Evolutionary conservation across 208 protist genomes (phyloP).

Genomic region (Trypanosoma congolense): DNA sequence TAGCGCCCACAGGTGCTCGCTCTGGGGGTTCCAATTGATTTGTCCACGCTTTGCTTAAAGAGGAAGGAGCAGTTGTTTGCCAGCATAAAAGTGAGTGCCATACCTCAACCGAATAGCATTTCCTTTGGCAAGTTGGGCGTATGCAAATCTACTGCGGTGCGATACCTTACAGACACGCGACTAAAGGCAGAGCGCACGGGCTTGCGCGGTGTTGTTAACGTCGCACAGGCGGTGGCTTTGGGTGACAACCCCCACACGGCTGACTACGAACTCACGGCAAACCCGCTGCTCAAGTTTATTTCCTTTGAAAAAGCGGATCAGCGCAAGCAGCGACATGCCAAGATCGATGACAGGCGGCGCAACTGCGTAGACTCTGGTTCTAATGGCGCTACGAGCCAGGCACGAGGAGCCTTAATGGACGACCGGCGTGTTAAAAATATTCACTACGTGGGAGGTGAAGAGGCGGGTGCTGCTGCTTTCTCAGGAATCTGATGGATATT

Average conservation of each 20-base stretch:
- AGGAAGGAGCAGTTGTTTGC: constrained; percentile 33
- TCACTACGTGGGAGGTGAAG: constrained; percentile 67
- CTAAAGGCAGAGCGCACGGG: constrained; percentile 5
- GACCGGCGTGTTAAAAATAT: constrained; percentile 64
- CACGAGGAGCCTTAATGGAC: constrained; percentile 74
- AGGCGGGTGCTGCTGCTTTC: constrained; percentile 65
- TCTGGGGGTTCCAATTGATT: constrained; percentile 61
- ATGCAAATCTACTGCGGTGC: constrained; percentile 80
- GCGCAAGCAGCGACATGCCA: constrained; percentile 52
- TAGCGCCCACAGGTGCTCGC: constrained; percentile 71
- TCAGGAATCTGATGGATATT: constrained; percentile 45
- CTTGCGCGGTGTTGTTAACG: constrained; percentile 34
- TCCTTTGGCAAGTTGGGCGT: constrained; percentile 82
- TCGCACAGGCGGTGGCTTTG: constrained; percentile 41
- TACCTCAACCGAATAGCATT: constrained; percentile 88
- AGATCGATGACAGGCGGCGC: too few relatives aligned
- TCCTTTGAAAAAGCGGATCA: constrained; percentile 67
- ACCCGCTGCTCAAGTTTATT: constrained; percentile 60
- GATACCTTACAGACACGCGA: constrained; percentile 64
- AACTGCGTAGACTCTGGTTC: too few relatives aligned
- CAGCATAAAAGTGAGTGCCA: constrained; percentile 48
- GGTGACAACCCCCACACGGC: constrained; percentile 84
- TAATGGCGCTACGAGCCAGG: constrained; percentile 8
- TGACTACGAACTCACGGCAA: constrained; percentile 81
- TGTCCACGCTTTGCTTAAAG: constrained; percentile 71